A percentile compares a stretch with the other conserved stretches of the same genome.
These are phyloP conservation scores for Cyberlindnera japonica DNA, from an alignment of 805 yeast genomes.

Conservation along the genomic window DNA sequence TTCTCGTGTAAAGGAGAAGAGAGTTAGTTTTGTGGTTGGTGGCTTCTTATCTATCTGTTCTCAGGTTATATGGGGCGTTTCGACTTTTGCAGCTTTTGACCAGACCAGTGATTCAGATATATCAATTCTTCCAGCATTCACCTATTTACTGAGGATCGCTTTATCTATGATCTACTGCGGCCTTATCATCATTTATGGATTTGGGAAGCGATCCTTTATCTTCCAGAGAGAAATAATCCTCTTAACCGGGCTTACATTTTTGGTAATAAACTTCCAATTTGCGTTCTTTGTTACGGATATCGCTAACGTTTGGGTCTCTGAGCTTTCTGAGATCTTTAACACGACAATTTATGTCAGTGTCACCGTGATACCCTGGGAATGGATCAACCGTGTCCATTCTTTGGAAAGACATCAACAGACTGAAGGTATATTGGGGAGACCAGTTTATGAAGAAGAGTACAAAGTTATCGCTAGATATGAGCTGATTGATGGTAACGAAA, in stretches of 20 bases:
- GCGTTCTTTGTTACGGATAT: constrained; percentile 76
- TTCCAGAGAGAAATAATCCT: constrained; percentile 47
- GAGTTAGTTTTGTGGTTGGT: constrained; percentile 59
- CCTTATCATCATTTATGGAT: constrained; percentile 48
- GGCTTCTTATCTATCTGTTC: constrained; percentile 47
- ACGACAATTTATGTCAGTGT: constrained; percentile 68
- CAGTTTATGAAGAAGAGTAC: constrained; percentile 65
- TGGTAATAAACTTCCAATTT: constrained; percentile 57
- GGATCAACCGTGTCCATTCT: constrained; percentile 65
- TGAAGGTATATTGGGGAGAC: constrained; percentile 71
- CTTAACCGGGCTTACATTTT: constrained; percentile 50
- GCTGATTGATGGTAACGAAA: constrained; percentile 20
- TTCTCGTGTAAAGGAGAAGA: constrained; percentile 62
- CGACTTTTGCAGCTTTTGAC: constrained; percentile 42
- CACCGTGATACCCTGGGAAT: constrained; percentile 80
- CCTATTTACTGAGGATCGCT: constrained; percentile 69
- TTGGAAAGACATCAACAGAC: constrained; percentile 58
- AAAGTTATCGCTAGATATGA: constrained; percentile 23
- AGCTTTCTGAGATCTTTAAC: constrained; percentile 68
- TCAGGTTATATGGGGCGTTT: constrained; percentile 67
- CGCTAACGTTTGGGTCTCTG: constrained; percentile 69
- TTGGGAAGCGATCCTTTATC: constrained; percentile 50
- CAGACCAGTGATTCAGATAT: constrained; percentile 33
- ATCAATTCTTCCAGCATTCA: constrained; percentile 67
- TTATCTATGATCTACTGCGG: constrained; percentile 66